phyloP scores from a whole-genome alignment of 441 rosid genomes.

The Viola pubescens region DNA sequence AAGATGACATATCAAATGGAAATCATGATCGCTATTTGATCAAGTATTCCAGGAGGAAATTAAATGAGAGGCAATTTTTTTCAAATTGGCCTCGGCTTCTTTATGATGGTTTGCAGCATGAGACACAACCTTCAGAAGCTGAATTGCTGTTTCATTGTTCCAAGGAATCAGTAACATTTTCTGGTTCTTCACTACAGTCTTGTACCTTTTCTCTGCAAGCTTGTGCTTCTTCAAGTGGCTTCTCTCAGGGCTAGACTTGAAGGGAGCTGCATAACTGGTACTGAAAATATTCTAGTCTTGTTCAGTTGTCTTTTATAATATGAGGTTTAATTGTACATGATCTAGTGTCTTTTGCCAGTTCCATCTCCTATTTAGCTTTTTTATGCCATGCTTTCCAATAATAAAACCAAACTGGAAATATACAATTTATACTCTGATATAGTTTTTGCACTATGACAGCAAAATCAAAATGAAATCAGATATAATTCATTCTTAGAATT shows the following conservation, averaged over 20 bases:
- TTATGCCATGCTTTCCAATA: too few relatives aligned
- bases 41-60: conserved; percentile 12
- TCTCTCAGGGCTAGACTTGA: not conserved
- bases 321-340: too few relatives aligned
- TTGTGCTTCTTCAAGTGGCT: conserved; percentile 3
- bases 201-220: not conserved
- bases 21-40: conserved; percentile 27
- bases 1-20: conserved; percentile 11
- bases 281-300: too few relatives aligned
- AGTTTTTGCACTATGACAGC: too few relatives aligned
- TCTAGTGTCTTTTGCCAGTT: too few relatives aligned
- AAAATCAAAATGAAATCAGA: too few relatives aligned
- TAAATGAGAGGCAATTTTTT: conserved; percentile 12
- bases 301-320: too few relatives aligned
- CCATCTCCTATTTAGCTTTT: too few relatives aligned
- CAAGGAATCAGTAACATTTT: conserved; percentile 7
- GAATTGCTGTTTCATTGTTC: conserved; percentile 16
- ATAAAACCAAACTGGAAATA: too few relatives aligned
- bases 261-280: not conserved
- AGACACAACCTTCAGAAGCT: conserved; percentile 8
- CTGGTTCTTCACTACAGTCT: not conserved
- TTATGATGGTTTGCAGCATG: conserved; percentile 14
- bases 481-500: too few relatives aligned
- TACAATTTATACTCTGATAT: too few relatives aligned
- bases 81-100: conserved; percentile 12